These are phyloP conservation scores for Knufia petricola DNA, from an alignment of 2,329 filamentous ascomycete genomes.

Conservation along the genomic window DNA sequence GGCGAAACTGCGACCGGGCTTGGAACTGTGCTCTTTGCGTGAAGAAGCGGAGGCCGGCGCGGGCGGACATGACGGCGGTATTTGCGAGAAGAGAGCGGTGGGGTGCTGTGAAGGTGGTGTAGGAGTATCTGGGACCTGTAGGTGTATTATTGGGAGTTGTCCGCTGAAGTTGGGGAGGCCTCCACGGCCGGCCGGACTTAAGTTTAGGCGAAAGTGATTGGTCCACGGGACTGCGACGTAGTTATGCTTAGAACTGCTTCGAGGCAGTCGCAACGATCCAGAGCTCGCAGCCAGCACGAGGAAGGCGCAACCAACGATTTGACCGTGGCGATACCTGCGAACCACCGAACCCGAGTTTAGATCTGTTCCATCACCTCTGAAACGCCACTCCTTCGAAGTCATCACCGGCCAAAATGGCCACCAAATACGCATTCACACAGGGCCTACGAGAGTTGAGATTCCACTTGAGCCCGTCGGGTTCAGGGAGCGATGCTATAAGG, in stretches of 20 bases:
- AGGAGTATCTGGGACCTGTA: slow-evolving; percentile 25
- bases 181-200: background rate
- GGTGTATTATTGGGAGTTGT: background rate
- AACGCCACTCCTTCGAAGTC: background rate
- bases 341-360: no score
- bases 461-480: slow-evolving; percentile 88
- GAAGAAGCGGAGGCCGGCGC: slow-evolving; percentile 49
- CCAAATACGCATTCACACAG: slow-evolving; percentile 85
- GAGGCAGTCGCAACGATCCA: background rate
- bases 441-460: slow-evolving; percentile 92
- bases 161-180: slow-evolving; percentile 5
- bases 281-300: background rate
- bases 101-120: slow-evolving; percentile 24
- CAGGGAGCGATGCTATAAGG: slow-evolving; percentile 83
- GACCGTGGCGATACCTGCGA: no score
- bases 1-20: slow-evolving; percentile 41
- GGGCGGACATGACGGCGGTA: slow-evolving; percentile 43
- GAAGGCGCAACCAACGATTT: background rate
- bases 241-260: background rate
- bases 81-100: slow-evolving; percentile 1
- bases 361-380: no score
- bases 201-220: slow-evolving; percentile 4
- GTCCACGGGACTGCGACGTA: background rate
- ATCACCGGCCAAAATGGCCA: slow-evolving; percentile 56
- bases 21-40: slow-evolving; percentile 38